Base-by-base conservation (phyloP, 1,139 yeast genomes). In the Insectozyma bohioensis region DNA sequence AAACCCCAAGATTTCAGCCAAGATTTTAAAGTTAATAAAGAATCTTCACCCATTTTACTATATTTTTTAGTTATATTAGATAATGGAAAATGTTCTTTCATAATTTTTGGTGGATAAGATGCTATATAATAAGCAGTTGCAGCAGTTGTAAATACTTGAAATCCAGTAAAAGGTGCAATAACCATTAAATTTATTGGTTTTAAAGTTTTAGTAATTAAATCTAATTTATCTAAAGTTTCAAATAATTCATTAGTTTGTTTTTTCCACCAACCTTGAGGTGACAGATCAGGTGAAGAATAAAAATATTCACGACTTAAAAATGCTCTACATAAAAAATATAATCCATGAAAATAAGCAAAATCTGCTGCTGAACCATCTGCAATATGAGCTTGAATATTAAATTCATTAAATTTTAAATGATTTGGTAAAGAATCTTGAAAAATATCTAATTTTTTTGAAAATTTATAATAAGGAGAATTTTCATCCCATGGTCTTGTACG, bases 111-210 rank as follows among this genome's bases (percentile, higher is more conserved):
- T 2, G 67, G 64, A 39, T 58, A 62, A 0, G 59, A 54, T 21
- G 53, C 50, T 29, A 63, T 51, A 30, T 57, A 63, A 15, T 61
- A 46, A 16, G 62, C 48, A 0, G 67, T 61, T 3, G 59, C 56
- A 3, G 63, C 59, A 11, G 54, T 48, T 6, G 67, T 61, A 42
- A 58, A 62, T 2, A 62, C 58, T 37, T 62, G 61, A 40, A 63
- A 62, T 2, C 66, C 65, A 3, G 67, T 58, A 38, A 62, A 61
- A 10, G 68, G 68, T 2, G 68, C 67, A 24, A 61, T 51, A 5
- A 63, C 66, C 61, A 63, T 58, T 36, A 52, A 42, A 35, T 57
- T 51, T 14, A 51, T 47, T 3, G 55, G 51, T 12, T 52, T 46
- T 20, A 62, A 42, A 2, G 49, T 46, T 18, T 42, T 44, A 5